These are phyloP conservation scores for Pedinophyceae sp. DNA, from an alignment of 139 green algal species.

Conservation along the genomic window DNA sequence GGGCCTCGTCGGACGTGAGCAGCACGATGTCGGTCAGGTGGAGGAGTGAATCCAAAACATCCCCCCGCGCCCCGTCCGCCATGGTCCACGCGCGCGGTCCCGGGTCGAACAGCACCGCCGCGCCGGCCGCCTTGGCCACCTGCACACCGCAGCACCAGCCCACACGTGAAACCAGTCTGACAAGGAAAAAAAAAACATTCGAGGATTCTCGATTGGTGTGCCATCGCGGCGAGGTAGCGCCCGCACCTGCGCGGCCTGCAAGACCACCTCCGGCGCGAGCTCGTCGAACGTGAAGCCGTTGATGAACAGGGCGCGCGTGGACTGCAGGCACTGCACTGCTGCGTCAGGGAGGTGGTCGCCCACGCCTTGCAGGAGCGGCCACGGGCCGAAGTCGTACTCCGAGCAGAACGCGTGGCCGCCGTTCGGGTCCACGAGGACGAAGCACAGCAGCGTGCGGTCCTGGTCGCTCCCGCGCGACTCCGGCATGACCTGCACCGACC, in stretches of 20 bases:
- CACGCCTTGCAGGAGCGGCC: conserved; percentile 59
- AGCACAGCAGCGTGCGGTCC: conserved; percentile 87
- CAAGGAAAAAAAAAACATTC: too few relatives aligned
- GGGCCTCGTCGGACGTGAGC: conserved; percentile 41
- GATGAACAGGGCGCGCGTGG: conserved; percentile 31
- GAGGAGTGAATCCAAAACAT: conserved; percentile 46
- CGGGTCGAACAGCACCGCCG: conserved; percentile 81
- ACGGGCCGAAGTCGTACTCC: conserved; percentile 80
- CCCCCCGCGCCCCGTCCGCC: conserved; percentile 19
- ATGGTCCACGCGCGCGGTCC: conserved; percentile 32
- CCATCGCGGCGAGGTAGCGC: too few relatives aligned
- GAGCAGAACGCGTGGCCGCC: conserved; percentile 19
- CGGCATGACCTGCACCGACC: too few relatives aligned
- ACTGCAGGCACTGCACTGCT: conserved; percentile 14
- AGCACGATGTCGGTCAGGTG: conserved; percentile 57
- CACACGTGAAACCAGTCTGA: too few relatives aligned
- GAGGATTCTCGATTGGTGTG: too few relatives aligned
- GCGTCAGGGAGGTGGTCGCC: conserved; percentile 6
- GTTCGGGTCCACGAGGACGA: conserved; percentile 57
- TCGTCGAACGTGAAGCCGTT: conserved; percentile 94
- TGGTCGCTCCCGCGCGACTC: too few relatives aligned
- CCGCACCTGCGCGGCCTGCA: too few relatives aligned
- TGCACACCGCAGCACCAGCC: neutral
- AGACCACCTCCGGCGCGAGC: conserved; percentile 44
- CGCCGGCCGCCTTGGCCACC: conserved; percentile 30